Conservation (phyloP, 768 basidiomycete genomes). For the Rhodocollybia butyracea region DNA sequence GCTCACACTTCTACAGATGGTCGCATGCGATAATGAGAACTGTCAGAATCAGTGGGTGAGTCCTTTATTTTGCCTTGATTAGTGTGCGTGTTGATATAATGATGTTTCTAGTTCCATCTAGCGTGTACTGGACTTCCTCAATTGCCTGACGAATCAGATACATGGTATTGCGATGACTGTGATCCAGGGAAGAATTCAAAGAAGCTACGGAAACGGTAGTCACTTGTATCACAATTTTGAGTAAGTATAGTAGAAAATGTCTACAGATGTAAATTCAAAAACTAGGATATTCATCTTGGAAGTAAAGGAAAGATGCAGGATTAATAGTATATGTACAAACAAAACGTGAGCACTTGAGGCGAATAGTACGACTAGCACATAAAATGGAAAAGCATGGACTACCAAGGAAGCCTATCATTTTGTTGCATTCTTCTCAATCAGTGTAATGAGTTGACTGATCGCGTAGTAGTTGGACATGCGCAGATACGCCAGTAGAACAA, state of each 20-base stretch:
- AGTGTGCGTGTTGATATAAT: background rate
- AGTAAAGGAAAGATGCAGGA: no score
- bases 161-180: slow-evolving; percentile 7
- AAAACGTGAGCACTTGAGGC: no score
- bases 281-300: no score
- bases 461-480: background rate
- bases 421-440: background rate
- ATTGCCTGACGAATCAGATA: background rate
- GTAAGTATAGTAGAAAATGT: no score
- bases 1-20: background rate
- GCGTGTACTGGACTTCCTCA: background rate
- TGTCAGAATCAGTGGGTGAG: slow-evolving; percentile 7
- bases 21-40: slow-evolving; percentile 7
- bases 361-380: no score
- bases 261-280: no score
- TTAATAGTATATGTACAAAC: no score
- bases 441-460: background rate
- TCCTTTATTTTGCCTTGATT: background rate
- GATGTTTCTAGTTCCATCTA: background rate
- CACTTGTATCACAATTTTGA: background rate
- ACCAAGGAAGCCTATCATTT: background rate
- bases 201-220: background rate
- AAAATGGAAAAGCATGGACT: no score
- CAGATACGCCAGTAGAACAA: background rate
- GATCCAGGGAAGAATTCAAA: background rate